Conservation (phyloP, 1,284 basidiomycete species). For the Ganoderma multipileum region DNA sequence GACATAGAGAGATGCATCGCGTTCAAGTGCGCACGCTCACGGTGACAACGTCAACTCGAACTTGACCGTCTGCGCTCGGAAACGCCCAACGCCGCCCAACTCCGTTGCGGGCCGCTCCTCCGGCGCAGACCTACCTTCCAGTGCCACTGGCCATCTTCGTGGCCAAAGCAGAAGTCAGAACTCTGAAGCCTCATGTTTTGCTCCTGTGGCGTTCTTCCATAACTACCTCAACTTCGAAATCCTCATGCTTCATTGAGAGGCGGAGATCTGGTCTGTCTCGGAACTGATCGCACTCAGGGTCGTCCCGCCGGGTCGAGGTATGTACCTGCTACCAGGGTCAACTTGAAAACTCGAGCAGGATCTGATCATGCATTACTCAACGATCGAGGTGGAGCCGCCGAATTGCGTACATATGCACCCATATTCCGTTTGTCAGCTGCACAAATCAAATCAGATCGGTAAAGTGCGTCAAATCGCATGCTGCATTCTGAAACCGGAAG, state of each 20-base stretch:
- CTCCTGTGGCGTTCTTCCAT: neutral
- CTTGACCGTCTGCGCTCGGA: no score
- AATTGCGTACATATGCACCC: constrained; percentile 1
- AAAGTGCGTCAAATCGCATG: neutral
- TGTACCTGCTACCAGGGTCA: neutral
- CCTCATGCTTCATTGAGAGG: neutral
- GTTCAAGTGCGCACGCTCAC: no score
- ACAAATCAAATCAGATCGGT: neutral
- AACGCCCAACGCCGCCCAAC: no score
- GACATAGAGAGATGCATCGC: no score
- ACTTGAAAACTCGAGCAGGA: neutral
- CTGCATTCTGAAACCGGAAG: neutral
- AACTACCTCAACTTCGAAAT: neutral
- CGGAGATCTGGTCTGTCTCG: neutral
- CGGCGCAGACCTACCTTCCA: neutral
- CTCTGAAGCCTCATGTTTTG: neutral
- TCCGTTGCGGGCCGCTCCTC: neutral
- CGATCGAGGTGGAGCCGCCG: neutral
- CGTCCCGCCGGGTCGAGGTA: neutral
- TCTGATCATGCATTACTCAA: neutral
- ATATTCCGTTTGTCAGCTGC: neutral
- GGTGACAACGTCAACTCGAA: no score
- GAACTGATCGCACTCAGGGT: neutral
- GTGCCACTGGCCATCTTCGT: no score
- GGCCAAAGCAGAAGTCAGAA: no score